Base-by-base conservation (phyloP, 2,329 filamentous ascomycete genomes). In the Chrysosporium keratinophilum region DNA sequence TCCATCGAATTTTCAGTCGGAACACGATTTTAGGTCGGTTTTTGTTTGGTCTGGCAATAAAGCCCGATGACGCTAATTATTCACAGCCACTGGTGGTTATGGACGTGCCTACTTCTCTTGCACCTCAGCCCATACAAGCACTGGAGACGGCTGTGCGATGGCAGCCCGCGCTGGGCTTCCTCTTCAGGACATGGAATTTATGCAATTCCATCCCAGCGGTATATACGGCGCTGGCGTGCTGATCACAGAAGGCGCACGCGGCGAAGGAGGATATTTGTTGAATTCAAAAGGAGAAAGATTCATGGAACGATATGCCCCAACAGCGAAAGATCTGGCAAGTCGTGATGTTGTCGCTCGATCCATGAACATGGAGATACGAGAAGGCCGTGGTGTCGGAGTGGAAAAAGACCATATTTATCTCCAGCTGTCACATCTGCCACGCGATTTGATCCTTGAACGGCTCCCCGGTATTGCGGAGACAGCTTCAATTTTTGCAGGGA, bases 341-440 rank as follows among this genome's bases (percentile, higher is more conserved):
- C 87, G 88, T 69, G 88, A 95, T 65, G 88, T 94, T 60, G 88
- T 94, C 59, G 90, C 86, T 59, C 84, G 88, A 65, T 90, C 86
- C 58, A 95, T 95, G 87, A 95, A 87, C 55, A 80, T 94, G 76
- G 88, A 95, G 73, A 94, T 94, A 66, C 85, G 88, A 48, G 87
- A 94, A 63, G 88, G 88, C 59, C 86, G 88, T 72, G 88, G 88
- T 79, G 87, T 93, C 60, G 88, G 88, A 59, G 79, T 86, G 49
- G 88, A 94, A 53, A 93, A 91, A 78, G 88, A 95, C 67, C 88
- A 94, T 77, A 87, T 95, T 72, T 93, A 84, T 79, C 84, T 95
- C 52, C 88, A 94, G 73, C 81, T 95, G 61, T 90, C 85, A 73
- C 88, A 95, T 73, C 74, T 95, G 63, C 88, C 88, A 54, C 76